phyloP scores from a whole-genome alignment of 805 yeast genomes.

The Wickerhamiella occidentalis region DNA sequence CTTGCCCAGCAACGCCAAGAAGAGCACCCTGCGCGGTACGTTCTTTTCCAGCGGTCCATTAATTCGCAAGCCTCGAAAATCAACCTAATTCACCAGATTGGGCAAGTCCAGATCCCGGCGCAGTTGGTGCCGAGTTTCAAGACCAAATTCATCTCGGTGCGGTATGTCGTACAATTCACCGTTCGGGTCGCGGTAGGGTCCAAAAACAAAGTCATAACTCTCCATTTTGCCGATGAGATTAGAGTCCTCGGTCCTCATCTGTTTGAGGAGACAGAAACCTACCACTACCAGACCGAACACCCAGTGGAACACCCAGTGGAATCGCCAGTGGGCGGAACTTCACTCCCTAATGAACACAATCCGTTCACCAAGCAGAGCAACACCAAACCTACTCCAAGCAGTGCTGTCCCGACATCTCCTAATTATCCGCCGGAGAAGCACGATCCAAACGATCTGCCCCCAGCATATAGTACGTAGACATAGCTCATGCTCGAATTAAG shows the following conservation, averaged over 20 bases:
- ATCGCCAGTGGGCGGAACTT: no score
- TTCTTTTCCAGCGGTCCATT: background rate
- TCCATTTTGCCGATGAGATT: background rate
- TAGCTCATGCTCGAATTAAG: background rate
- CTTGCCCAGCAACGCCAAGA: background rate
- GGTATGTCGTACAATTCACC: background rate
- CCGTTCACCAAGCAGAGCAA: background rate
- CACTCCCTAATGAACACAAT: background rate
- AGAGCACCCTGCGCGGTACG: background rate
- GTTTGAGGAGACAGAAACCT: background rate
- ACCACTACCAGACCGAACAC: background rate
- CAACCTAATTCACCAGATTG: background rate
- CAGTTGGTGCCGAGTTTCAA: background rate
- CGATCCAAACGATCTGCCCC: background rate
- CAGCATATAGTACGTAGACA: background rate
- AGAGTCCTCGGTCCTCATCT: background rate
- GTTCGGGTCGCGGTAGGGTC: background rate
- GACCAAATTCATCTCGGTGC: background rate
- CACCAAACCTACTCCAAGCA: no score
- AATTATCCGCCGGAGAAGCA: background rate
- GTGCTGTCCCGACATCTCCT: no score
- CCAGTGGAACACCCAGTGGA: no score
- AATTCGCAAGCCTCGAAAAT: background rate
- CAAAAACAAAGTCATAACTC: background rate
- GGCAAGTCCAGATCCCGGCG: background rate